These are phyloP conservation scores for Coelastrella sp. DNA, from an alignment of 139 green algal genomes.

Conservation along the genomic window DNA sequence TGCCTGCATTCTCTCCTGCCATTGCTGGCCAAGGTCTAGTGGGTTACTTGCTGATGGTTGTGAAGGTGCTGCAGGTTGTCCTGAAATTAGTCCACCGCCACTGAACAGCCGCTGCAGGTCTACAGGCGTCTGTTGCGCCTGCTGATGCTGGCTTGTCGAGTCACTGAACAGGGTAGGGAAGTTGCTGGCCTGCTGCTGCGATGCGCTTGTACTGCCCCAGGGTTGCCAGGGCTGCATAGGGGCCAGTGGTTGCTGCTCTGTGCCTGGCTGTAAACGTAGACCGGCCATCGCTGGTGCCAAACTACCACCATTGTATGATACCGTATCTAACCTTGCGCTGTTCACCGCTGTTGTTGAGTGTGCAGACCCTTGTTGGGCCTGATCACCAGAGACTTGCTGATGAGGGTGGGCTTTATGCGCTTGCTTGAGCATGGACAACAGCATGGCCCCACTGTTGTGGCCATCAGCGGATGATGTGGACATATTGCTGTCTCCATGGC, in stretches of 20 bases:
- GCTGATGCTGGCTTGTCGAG: neutral
- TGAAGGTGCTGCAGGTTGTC: conserved; percentile 5
- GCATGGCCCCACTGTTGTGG: neutral
- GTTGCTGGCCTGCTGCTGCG: neutral
- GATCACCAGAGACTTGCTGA: neutral
- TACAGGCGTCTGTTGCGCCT: neutral
- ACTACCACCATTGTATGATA: neutral
- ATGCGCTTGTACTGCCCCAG: neutral
- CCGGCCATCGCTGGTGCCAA: neutral
- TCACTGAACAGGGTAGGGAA: neutral
- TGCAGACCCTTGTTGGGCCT: too few relatives aligned
- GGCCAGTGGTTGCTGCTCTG: neutral
- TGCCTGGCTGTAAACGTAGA: neutral
- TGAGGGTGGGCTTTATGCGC: neutral
- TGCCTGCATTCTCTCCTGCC: neutral
- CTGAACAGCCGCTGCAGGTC: conserved; percentile 7
- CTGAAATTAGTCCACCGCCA: neutral
- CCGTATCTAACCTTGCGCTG: too few relatives aligned
- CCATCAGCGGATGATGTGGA: neutral
- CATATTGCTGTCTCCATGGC: neutral
- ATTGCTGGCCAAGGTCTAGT: neutral
- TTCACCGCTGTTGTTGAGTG: too few relatives aligned
- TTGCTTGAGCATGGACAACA: neutral
- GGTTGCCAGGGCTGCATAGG: neutral
- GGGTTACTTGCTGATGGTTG: neutral